Evolutionary conservation across 345 rosid genomes (phyloP).

Genomic region (Syzygium oleosum): DNA sequence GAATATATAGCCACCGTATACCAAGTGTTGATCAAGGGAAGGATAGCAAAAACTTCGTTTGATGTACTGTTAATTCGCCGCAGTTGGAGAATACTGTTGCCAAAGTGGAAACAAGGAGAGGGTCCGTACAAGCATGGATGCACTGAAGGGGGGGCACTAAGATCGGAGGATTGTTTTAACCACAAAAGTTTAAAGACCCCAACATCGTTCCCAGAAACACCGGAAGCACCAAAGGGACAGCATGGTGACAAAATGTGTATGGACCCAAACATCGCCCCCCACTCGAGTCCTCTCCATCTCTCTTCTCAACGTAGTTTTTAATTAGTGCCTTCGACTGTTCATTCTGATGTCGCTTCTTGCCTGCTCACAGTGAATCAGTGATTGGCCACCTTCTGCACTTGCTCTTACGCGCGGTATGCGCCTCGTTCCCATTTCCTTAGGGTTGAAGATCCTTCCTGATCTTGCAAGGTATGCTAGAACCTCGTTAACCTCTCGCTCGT

Average conservation of each 20-base stretch:
- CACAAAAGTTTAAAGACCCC: not conserved
- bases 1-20: not conserved
- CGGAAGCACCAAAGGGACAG: constrained; percentile 7
- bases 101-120: not conserved
- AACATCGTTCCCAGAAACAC: constrained; percentile 11
- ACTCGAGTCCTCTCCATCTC: not conserved
- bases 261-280: not conserved
- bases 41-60: not conserved
- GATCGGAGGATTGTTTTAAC: not conserved
- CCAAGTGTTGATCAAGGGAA: not conserved
- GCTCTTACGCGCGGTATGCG: not conserved
- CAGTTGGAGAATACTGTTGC: not conserved
- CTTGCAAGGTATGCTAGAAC: not conserved
- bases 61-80: not conserved
- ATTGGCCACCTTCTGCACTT: not conserved
- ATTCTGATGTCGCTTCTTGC: not conserved
- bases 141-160: not conserved
- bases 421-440: not conserved
- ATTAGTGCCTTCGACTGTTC: not conserved
- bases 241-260: not conserved
- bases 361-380: not conserved
- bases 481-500: not conserved
- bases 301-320: not conserved
- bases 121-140: constrained; percentile 1
- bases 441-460: not conserved